Evolutionary conservation across 768 basidiomycete species (phyloP), one percentile per base, ranked within the genome.

Genomic region (Termitomyces sp.): DNA sequence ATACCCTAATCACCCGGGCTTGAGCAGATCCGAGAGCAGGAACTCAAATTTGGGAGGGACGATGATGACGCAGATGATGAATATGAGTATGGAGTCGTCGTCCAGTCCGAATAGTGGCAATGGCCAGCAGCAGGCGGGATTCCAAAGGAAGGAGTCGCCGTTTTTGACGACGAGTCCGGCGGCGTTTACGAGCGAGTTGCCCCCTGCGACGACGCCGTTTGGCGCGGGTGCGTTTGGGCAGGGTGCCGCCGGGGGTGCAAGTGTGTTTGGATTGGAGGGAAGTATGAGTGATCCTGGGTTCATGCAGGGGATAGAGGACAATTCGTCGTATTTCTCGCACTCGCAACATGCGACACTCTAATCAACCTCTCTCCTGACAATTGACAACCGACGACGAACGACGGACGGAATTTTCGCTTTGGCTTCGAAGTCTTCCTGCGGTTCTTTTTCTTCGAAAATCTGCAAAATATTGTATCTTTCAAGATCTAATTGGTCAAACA

Each of bases 21-120:
- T 66, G 56, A 58, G 71, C 45, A 59, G 72, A 41, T 72, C 74
- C 2, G 71, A 74, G 49, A 75, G 76, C 48, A 64, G 77, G 49
- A 74, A 68, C 34, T 76, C 77, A 55, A 75, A 66, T 58, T 70
- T 66, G 30, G 55, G 70, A 45, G 68, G 68, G 54, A 66, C 68
- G 55, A 59, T 77, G 58, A 75, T 77, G 73, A 60, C 71, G 61
- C 71, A 72, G 65, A 74, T 79, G 72, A 71, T 71, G 70, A 67
- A 60, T 46, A 65, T 70, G 61, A 63, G 57, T 44, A 53, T 71
- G 69, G 68, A 71, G 0, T 38, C 48, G 48, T 3, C 37, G 37
- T 6, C 35, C 1, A 26, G 35, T 37, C 47, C 47, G 38, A 26
- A 17, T 21, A 19, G 19, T 19, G 46, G 17, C 12, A 34, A 44